Percentiles rank a stretch among this genome's conserved stretches.
Conservation (phyloP, 2,329 filamentous ascomycete species). For the Scolecobasidium constrictum region DNA sequence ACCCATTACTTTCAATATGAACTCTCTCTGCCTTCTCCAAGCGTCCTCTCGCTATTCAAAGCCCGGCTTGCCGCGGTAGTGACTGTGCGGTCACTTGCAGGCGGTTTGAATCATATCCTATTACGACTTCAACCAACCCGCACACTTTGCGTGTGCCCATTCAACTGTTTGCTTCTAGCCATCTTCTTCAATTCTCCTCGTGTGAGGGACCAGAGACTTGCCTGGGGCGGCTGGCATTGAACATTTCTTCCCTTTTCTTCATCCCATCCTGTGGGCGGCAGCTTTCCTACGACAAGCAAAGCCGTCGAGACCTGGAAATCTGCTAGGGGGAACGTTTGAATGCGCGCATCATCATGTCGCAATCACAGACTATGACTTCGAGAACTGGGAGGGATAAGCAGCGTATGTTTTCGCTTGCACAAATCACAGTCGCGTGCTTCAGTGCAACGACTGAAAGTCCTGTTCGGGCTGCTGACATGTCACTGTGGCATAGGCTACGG, state of each 20-base stretch:
- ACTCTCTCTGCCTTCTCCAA: slow-evolving; percentile 25
- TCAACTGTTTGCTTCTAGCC: too few relatives aligned
- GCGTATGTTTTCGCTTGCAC: slow-evolving; percentile 36
- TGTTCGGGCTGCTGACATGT: not conserved
- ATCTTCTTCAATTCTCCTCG: too few relatives aligned
- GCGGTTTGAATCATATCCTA: too few relatives aligned
- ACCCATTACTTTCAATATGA: slow-evolving; percentile 25
- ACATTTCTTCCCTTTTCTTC: too few relatives aligned
- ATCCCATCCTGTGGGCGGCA: too few relatives aligned
- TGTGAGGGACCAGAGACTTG: too few relatives aligned
- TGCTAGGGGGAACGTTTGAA: too few relatives aligned
- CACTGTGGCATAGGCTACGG: slow-evolving; percentile 62
- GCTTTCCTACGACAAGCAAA: too few relatives aligned
- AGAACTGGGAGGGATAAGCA: slow-evolving; percentile 69
- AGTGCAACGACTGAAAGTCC: not conserved
- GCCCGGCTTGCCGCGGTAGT: slow-evolving; percentile 40
- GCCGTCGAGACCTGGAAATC: too few relatives aligned
- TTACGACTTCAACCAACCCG: too few relatives aligned
- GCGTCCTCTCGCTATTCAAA: slow-evolving; percentile 34
- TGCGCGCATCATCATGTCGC: slow-evolving; percentile 32
- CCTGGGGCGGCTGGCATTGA: too few relatives aligned
- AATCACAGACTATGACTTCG: slow-evolving; percentile 47
- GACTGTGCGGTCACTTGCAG: slow-evolving; percentile 20
- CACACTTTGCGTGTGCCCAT: too few relatives aligned
- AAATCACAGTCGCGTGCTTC: not conserved